A percentile compares a stretch with the other conserved stretches of the same genome.
Evolutionary conservation across 345 rosid genomes (phyloP).

Genomic region (Salix arbutifolia): DNA sequence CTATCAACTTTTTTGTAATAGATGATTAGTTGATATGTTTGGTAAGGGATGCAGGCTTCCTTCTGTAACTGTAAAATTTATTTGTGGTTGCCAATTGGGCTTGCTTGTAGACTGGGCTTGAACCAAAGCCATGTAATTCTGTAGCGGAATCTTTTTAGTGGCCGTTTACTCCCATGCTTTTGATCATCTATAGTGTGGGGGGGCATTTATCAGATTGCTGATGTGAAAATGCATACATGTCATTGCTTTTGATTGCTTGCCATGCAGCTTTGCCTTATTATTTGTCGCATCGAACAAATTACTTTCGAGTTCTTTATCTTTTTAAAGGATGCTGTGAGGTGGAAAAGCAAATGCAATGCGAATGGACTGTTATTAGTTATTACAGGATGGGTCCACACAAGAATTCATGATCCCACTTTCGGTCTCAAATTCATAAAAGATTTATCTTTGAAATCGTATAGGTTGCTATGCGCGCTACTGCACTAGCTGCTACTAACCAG

Average conservation of each 20-base stretch:
- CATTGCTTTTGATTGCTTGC: too few relatives aligned
- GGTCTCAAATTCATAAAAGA: not conserved
- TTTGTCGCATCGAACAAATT: too few relatives aligned
- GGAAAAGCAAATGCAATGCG: not conserved
- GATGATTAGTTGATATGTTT: not conserved
- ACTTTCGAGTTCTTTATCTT: too few relatives aligned
- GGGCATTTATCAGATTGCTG: too few relatives aligned
- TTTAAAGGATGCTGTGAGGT: not conserved
- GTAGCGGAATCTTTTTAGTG: not conserved
- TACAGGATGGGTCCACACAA: not conserved
- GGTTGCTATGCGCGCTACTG: too few relatives aligned
- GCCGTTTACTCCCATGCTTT: too few relatives aligned
- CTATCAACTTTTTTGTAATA: too few relatives aligned
- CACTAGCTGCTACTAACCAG: too few relatives aligned
- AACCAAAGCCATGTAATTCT: not conserved
- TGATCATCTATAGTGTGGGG: too few relatives aligned
- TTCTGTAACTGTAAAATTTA: not conserved
- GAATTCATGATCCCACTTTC: not conserved
- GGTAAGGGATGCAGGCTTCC: not conserved
- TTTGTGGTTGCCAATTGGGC: not conserved
- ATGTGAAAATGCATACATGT: too few relatives aligned
- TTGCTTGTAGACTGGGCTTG: constrained; percentile 15
- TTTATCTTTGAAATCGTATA: not conserved
- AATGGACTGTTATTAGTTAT: not conserved
- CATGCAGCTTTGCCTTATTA: too few relatives aligned